Conservation (phyloP, 1,284 basidiomycete species). For the Cryptococcus wingfieldii region DNA sequence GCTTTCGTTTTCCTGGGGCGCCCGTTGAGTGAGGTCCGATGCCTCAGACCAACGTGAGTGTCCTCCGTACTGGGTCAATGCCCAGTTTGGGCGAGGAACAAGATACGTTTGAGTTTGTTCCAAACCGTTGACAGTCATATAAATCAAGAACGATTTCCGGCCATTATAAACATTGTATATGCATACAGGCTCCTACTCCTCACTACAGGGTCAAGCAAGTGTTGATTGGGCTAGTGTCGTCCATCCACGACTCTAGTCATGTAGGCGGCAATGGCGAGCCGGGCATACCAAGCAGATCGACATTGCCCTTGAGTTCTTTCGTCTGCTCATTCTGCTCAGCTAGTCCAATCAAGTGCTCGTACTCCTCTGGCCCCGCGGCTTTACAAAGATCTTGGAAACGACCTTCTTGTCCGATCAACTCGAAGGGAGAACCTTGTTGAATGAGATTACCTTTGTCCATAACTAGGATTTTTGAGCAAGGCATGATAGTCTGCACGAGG, state of each 20-base stretch:
- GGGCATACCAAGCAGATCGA: too few relatives aligned
- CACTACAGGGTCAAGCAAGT: too few relatives aligned
- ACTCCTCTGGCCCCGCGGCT: conserved; percentile 33
- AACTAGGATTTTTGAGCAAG: conserved; percentile 34
- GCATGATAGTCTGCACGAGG: conserved; percentile 33
- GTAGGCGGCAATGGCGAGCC: too few relatives aligned
- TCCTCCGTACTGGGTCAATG: background rate
- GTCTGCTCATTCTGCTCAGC: conserved; percentile 12
- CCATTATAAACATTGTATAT: background rate
- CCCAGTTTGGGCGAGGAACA: background rate
- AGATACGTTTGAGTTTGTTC: conserved; percentile 2
- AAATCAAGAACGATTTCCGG: background rate
- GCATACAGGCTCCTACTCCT: background rate
- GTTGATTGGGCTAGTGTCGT: too few relatives aligned
- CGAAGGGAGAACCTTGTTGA: conserved; percentile 30
- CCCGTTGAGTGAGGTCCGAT: conserved; percentile 4
- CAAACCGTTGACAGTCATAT: background rate
- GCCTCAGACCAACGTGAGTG: background rate
- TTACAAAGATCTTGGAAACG: conserved; percentile 31
- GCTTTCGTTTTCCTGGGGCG: conserved; percentile 16
- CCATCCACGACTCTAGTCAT: too few relatives aligned
- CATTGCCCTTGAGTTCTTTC: too few relatives aligned
- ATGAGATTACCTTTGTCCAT: conserved; percentile 35
- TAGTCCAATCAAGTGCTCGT: conserved; percentile 21
- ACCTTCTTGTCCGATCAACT: conserved; percentile 29